Percentiles rank a stretch among this genome's conserved stretches.
Conservation (phyloP, 371 early-diverging fungal species). For the Basidiobolus meristosporus region DNA sequence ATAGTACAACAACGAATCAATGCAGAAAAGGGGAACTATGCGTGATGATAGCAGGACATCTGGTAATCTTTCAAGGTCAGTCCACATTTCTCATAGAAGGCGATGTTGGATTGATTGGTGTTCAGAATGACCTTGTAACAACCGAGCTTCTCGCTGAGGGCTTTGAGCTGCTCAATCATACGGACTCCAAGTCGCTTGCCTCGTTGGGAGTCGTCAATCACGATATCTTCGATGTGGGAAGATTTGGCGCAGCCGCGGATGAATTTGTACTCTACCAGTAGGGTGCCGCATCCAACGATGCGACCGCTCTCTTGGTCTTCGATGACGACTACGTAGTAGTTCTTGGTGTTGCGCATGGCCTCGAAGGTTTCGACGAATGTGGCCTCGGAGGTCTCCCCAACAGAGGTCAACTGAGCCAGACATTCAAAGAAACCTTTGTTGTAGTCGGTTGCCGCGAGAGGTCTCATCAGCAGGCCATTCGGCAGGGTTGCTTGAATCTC, state of each 20-base stretch:
- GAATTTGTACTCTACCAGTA: conserved; percentile 93
- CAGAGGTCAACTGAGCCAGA: conserved; percentile 51
- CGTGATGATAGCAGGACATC: not conserved
- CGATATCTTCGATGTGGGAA: conserved; percentile 87
- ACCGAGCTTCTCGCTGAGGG: conserved; percentile 31
- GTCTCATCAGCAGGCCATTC: conserved; percentile 57
- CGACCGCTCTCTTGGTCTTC: conserved; percentile 26
- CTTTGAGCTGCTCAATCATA: conserved; percentile 51
- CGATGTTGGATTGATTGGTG: conserved; percentile 65
- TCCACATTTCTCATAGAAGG: conserved; percentile 89
- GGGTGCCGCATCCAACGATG: conserved; percentile 83
- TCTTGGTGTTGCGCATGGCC: conserved; percentile 44
- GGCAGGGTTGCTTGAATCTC: conserved; percentile 54
- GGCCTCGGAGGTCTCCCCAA: conserved; percentile 49
- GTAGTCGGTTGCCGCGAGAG: conserved; percentile 67
- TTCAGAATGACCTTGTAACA: conserved; percentile 76
- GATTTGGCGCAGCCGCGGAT: conserved; percentile 65
- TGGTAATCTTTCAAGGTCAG: conserved; percentile 1
- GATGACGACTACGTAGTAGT: conserved; percentile 69
- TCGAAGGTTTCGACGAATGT: conserved; percentile 62
- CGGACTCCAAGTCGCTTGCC: conserved; percentile 70
- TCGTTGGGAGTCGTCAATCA: conserved; percentile 76
- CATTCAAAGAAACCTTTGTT: conserved; percentile 52
- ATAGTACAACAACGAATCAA: no score
- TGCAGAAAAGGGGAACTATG: no score